Conservation (phyloP, 331 rosid species). For the Spiraea crenata region DNA sequence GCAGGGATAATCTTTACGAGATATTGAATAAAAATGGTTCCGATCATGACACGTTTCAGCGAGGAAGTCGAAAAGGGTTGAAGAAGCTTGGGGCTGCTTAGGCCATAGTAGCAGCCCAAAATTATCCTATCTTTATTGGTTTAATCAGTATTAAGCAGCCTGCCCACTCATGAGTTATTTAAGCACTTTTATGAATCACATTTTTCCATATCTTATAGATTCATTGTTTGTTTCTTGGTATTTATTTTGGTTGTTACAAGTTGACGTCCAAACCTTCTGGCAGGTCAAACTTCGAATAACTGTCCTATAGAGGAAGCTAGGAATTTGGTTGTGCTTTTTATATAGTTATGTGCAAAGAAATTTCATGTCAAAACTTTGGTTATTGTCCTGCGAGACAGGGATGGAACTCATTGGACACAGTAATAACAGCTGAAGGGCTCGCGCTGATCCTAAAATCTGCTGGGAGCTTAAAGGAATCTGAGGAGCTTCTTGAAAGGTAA, state of each 20-base stretch:
- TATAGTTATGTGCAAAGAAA: background rate
- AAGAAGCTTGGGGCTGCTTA: too few relatives aligned
- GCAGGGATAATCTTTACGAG: too few relatives aligned
- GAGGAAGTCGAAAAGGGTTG: too few relatives aligned
- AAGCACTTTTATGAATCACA: background rate
- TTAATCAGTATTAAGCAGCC: too few relatives aligned
- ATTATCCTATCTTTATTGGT: too few relatives aligned
- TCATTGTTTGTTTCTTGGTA: background rate
- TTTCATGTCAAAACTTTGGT: background rate
- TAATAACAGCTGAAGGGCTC: slow-evolving; percentile 68
- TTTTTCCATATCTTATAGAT: background rate
- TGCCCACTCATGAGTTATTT: too few relatives aligned
- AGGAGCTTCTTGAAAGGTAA: slow-evolving; percentile 87
- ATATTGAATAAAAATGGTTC: too few relatives aligned
- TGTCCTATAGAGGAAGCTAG: background rate
- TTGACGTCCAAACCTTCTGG: background rate
- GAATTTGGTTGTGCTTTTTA: background rate
- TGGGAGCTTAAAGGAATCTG: slow-evolving; percentile 54
- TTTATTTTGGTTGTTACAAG: background rate
- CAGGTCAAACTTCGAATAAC: background rate
- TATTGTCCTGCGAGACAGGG: slow-evolving; percentile 50
- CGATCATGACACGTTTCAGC: too few relatives aligned
- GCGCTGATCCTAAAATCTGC: slow-evolving; percentile 66
- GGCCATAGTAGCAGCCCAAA: too few relatives aligned
- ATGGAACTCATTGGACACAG: slow-evolving; percentile 74